These are phyloP conservation scores for Chalciporus sphaerocephalus DNA, from an alignment of 768 basidiomycete species.

Conservation along the genomic window DNA sequence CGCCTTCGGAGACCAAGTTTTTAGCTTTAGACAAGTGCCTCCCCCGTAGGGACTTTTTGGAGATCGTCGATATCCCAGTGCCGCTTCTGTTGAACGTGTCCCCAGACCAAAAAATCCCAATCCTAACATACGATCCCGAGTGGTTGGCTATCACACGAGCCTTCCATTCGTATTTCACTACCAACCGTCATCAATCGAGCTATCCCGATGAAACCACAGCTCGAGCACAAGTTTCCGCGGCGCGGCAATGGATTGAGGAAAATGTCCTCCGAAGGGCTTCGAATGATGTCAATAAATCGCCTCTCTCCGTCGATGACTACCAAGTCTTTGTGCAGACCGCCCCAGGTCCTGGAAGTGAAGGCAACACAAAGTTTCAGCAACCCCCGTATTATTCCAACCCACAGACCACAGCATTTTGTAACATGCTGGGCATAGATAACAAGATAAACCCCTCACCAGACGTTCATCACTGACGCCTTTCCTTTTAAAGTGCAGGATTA, in stretches of 20 bases:
- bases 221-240: slow-evolving; percentile 51
- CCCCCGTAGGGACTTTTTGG: slow-evolving; percentile 69
- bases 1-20: slow-evolving; percentile 58
- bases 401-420: slow-evolving; percentile 84
- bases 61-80: slow-evolving; percentile 68
- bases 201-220: slow-evolving; percentile 58
- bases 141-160: slow-evolving; percentile 95
- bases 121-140: slow-evolving; percentile 73
- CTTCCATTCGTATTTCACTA: slow-evolving; percentile 74
- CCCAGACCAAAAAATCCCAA: slow-evolving; percentile 23
- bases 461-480: neutral
- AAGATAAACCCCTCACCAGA: slow-evolving; percentile 44
- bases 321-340: slow-evolving; percentile 72
- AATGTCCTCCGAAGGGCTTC: slow-evolving; percentile 40
- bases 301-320: slow-evolving; percentile 42
- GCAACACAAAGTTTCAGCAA: slow-evolving; percentile 35
- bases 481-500: too few relatives aligned
- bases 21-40: slow-evolving; percentile 91
- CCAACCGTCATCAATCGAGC: slow-evolving; percentile 40
- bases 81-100: slow-evolving; percentile 8
- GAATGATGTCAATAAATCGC: neutral
- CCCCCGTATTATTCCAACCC: slow-evolving; percentile 77
- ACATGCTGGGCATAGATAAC: slow-evolving; percentile 75
- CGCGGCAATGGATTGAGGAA: slow-evolving; percentile 61
- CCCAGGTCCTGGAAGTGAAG: slow-evolving; percentile 44